A percentile compares a stretch with the other conserved stretches of the same genome.
phyloP scores from a whole-genome alignment of 2,329 filamentous ascomycete species.

The Nothopassalora personata region DNA sequence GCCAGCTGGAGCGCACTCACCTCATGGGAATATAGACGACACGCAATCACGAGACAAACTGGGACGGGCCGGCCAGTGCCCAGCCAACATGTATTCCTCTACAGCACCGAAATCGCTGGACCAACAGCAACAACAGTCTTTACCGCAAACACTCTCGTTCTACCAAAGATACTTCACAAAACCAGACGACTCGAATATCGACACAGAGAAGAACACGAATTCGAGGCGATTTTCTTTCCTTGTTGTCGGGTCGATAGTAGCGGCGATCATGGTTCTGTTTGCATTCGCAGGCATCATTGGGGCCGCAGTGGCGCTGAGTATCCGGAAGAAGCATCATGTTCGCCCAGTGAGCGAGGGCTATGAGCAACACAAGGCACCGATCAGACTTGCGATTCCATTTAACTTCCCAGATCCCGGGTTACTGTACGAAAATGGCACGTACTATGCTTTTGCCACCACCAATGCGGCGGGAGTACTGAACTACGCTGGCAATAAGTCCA shows the following conservation, averaged over 20 bases:
- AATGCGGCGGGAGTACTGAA: conserved; percentile 30
- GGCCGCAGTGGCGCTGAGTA: conserved; percentile 20
- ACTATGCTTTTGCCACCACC: conserved; percentile 38
- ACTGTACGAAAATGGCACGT: conserved; percentile 29
- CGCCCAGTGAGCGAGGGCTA: not conserved
- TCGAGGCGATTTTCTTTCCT: conserved; percentile 24
- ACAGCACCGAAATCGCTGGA: not conserved
- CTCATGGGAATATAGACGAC: not conserved
- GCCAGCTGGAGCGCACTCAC: not conserved
- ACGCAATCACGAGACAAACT: not conserved
- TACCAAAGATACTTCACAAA: conserved; percentile 25
- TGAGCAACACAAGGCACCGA: conserved; percentile 7
- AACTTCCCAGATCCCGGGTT: conserved; percentile 39
- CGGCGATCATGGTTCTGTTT: conserved; percentile 12
- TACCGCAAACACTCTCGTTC: conserved; percentile 16
- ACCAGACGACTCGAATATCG: conserved; percentile 2
- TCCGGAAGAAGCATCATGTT: not conserved
- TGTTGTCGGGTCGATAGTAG: conserved; percentile 22
- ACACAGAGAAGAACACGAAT: conserved; percentile 14
- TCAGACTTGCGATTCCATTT: conserved; percentile 23
- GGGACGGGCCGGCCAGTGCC: not conserved
- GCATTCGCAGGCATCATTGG: conserved; percentile 23
- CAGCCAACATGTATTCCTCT: not conserved
- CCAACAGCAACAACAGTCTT: not conserved
- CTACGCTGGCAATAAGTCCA: conserved; percentile 5